Evolutionary conservation across 2,329 filamentous ascomycete species (phyloP).

Genomic region (Tetracladium maxilliforme): DNA sequence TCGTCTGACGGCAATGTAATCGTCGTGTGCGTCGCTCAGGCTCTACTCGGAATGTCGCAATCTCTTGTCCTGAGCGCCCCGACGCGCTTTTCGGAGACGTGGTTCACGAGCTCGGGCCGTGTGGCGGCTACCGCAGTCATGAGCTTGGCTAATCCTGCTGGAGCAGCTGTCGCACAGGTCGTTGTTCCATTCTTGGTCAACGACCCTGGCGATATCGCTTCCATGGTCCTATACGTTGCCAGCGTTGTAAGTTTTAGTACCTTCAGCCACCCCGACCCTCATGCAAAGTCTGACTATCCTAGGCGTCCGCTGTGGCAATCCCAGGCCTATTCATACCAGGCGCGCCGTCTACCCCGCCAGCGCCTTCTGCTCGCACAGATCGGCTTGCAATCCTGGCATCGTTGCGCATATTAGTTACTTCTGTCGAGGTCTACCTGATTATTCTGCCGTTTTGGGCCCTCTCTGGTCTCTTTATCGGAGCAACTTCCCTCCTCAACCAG

Average conservation of each 20-base stretch:
- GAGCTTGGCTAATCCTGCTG: conserved; percentile 78
- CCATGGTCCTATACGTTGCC: conserved; percentile 72
- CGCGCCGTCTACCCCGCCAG: conserved; percentile 62
- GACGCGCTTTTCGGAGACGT: conserved; percentile 81
- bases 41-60: conserved; percentile 77
- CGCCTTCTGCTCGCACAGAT: conserved; percentile 46
- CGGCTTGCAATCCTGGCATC: conserved; percentile 38
- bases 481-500: conserved; percentile 80
- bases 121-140: conserved; percentile 78
- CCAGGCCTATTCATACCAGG: conserved; percentile 74
- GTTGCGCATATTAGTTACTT: conserved; percentile 35
- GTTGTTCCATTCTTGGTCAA: conserved; percentile 62
- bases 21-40: conserved; percentile 78
- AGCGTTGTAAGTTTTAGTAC: conserved; percentile 62
- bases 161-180: conserved; percentile 76
- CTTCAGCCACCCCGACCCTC: too few relatives aligned
- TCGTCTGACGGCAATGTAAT: conserved; percentile 48
- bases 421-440: conserved; percentile 66
- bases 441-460: conserved; percentile 71
- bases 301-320: conserved; percentile 49
- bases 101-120: conserved; percentile 77
- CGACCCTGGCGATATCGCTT: conserved; percentile 49
- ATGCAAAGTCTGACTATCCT: conserved; percentile 2
- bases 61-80: conserved; percentile 85
- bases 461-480: conserved; percentile 86